Conservation (phyloP, 805 yeast genomes). For the Suhomyces kilbournensis region DNA sequence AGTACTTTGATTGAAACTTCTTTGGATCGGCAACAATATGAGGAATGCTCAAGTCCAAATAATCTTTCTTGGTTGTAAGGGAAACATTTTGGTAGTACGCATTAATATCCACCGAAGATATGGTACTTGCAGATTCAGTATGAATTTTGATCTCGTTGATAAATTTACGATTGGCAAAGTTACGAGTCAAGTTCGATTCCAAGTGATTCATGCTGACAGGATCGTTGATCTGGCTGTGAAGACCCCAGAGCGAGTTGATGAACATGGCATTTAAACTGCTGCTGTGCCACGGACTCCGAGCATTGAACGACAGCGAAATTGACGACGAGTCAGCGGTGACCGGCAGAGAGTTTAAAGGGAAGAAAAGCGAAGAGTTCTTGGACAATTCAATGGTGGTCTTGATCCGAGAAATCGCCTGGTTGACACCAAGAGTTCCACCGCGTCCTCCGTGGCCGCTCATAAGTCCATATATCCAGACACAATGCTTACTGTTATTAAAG, state of each 20-base stretch:
- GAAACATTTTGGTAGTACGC: not conserved
- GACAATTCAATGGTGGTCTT: conserved; percentile 45
- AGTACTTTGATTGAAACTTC: conserved; percentile 5
- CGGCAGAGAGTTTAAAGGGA: conserved; percentile 47
- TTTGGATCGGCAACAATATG: not conserved
- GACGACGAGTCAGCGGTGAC: not conserved
- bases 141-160: conserved; percentile 35
- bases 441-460: conserved; percentile 25
- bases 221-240: conserved; percentile 31
- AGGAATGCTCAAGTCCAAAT: conserved; percentile 3
- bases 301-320: conserved; percentile 9
- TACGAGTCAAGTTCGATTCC: conserved; percentile 40
- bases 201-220: conserved; percentile 43
- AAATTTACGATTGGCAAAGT: conserved; percentile 45
- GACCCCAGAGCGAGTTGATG: conserved; percentile 45
- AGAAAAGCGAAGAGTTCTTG: conserved; percentile 48
- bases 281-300: conserved; percentile 41
- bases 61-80: not conserved
- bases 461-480: conserved; percentile 35
- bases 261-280: conserved; percentile 26
- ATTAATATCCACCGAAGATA: not conserved
- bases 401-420: conserved; percentile 36
- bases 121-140: conserved; percentile 1
- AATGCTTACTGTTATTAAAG: conserved; percentile 38
- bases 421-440: conserved; percentile 9